Percentiles rank a stretch among this genome's conserved stretches.
phyloP scores from a whole-genome alignment of 306 rosid species.

The Bauhinia variegata region DNA sequence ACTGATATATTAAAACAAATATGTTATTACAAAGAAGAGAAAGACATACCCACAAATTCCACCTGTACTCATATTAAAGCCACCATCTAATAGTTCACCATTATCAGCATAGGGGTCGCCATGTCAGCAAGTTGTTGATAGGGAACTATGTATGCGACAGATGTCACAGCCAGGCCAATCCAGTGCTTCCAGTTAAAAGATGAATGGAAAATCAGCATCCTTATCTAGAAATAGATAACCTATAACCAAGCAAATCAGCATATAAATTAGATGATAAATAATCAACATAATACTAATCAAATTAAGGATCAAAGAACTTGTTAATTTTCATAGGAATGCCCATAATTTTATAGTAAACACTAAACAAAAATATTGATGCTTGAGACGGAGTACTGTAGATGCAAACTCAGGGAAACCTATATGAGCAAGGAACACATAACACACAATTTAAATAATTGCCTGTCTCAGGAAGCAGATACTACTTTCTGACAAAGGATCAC shows the following conservation, averaged over 20 bases:
- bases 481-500: no score
- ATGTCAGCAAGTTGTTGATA: conserved; percentile 72
- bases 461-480: no score
- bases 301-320: not conserved
- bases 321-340: not conserved
- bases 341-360: not conserved
- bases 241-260: conserved; percentile 32
- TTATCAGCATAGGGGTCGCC: conserved; percentile 70
- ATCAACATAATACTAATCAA: not conserved
- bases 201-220: conserved; percentile 73
- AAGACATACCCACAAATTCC: conserved; percentile 85
- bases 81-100: conserved; percentile 96
- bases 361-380: not conserved
- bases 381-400: not conserved
- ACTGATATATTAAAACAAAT: not conserved
- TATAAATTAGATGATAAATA: not conserved
- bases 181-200: conserved; percentile 82
- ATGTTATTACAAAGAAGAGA: not conserved
- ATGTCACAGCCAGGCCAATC: conserved; percentile 69
- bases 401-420: no score
- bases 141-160: conserved; percentile 60
- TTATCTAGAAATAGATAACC: conserved; percentile 63
- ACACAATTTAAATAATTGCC: not conserved
- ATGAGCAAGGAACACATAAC: not conserved
- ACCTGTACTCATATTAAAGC: conserved; percentile 88